Conservation (phyloP, 2,329 filamentous ascomycete genomes). For the Diaporthe caulivora region DNA sequence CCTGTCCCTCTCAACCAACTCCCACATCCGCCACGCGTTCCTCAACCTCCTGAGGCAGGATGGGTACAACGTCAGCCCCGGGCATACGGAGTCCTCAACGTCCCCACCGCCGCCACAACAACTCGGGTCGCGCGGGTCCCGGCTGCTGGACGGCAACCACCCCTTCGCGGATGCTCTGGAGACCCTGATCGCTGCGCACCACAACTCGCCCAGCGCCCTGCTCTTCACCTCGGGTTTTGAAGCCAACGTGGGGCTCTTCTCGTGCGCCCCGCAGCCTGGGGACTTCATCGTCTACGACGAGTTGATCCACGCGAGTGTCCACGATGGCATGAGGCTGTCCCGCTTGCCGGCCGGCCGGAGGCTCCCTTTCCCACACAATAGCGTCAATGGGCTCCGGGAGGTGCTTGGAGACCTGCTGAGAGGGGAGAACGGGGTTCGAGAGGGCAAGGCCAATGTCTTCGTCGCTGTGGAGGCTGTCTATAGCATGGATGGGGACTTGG, state of each 20-base stretch:
- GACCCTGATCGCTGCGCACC: conserved; percentile 59
- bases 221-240: conserved; percentile 74
- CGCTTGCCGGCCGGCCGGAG: conserved; percentile 61
- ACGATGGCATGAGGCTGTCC: conserved; percentile 77
- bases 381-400: conserved; percentile 46
- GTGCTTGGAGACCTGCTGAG: conserved; percentile 49
- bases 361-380: conserved; percentile 70
- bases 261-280: conserved; percentile 68
- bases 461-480: conserved; percentile 80
- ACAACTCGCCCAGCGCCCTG: conserved; percentile 58
- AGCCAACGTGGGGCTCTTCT: conserved; percentile 74
- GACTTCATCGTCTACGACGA: conserved; percentile 80
- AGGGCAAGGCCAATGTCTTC: conserved; percentile 68
- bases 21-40: conserved; percentile 71
- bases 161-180: conserved; percentile 60
- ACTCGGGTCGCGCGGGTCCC: conserved; percentile 65
- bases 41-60: conserved; percentile 55
- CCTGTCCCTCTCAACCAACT: conserved; percentile 76
- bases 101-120: conserved; percentile 36
- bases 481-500: conserved; percentile 86
- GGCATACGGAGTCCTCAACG: neutral
- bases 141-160: conserved; percentile 66
- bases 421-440: conserved; percentile 50
- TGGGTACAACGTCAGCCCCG: conserved; percentile 22
- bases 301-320: conserved; percentile 81